Conservation (phyloP, 805 yeast species). For the Sugiyamaella mastotermitis region DNA sequence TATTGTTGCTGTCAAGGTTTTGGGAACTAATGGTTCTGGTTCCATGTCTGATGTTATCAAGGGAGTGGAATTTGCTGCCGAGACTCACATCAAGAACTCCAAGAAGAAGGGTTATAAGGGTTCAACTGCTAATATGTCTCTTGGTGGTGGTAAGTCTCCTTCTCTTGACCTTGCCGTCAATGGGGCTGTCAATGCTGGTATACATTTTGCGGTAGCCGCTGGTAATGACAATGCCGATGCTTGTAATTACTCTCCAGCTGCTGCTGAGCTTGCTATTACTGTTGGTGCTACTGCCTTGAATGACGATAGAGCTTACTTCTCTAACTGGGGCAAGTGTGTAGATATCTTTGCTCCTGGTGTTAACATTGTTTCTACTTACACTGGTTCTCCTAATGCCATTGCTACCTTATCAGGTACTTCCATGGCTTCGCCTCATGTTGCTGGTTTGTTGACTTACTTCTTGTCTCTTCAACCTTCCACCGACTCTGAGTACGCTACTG, state of each 20-base stretch:
- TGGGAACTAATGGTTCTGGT: constrained; percentile 55
- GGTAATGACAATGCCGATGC: constrained; percentile 60
- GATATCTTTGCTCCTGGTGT: constrained; percentile 53
- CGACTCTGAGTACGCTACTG: constrained; percentile 42
- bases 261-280: constrained; percentile 47
- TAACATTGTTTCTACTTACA: constrained; percentile 50
- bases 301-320: constrained; percentile 46
- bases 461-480: constrained; percentile 49
- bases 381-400: constrained; percentile 45
- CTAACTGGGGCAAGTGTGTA: constrained; percentile 49
- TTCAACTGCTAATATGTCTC: constrained; percentile 56
- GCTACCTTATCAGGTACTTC: constrained; percentile 56
- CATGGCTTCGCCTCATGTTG: constrained; percentile 58
- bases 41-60: constrained; percentile 55
- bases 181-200: constrained; percentile 51
- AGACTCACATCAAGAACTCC: constrained; percentile 39
- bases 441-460: constrained; percentile 51
- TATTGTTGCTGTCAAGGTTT: constrained; percentile 55
- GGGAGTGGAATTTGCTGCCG: constrained; percentile 57
- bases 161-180: constrained; percentile 53
- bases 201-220: constrained; percentile 58
- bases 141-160: constrained; percentile 53
- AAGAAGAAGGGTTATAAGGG: constrained; percentile 47
- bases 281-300: constrained; percentile 44
- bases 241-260: constrained; percentile 54